Evolutionary conservation across 306 rosid genomes (phyloP).

Genomic region (Trichosanthes truncata): DNA sequence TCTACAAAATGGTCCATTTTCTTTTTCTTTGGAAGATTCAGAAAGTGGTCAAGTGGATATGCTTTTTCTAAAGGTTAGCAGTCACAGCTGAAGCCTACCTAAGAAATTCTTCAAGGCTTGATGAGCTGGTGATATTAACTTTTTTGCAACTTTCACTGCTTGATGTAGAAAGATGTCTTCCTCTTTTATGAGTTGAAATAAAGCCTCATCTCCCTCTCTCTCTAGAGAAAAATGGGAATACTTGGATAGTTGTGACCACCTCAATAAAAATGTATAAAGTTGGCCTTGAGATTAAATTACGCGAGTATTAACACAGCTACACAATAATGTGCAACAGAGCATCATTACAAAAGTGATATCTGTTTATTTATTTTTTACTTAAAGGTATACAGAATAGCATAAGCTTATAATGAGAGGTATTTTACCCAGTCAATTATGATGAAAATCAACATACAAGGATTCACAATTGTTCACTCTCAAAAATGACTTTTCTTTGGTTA

Average conservation of each 20-base stretch:
- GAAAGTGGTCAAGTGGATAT: neutral
- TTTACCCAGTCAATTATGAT: neutral
- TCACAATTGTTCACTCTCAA: neutral
- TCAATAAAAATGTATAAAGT: neutral
- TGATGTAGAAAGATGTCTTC: neutral
- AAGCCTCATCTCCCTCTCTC: neutral
- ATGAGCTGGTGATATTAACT: neutral
- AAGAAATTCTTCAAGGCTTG: neutral
- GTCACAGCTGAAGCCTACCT: neutral
- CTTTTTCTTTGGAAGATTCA: slow-evolving; percentile 2
- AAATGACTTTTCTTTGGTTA: neutral
- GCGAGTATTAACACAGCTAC: neutral
- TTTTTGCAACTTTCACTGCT: neutral
- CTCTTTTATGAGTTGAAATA: neutral
- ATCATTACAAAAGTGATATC: neutral
- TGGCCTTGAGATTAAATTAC: neutral
- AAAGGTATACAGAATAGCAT: neutral
- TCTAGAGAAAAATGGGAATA: neutral
- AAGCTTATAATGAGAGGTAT: neutral
- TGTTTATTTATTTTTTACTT: neutral
- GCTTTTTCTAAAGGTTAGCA: neutral
- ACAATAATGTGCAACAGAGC: neutral
- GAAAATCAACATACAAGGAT: neutral
- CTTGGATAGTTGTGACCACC: neutral
- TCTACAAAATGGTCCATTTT: neutral